Percentiles rank a stretch among this genome's conserved stretches.
These are phyloP conservation scores for Alternaria tenuissima DNA, from an alignment of 2,329 filamentous ascomycete species.

Conservation along the genomic window DNA sequence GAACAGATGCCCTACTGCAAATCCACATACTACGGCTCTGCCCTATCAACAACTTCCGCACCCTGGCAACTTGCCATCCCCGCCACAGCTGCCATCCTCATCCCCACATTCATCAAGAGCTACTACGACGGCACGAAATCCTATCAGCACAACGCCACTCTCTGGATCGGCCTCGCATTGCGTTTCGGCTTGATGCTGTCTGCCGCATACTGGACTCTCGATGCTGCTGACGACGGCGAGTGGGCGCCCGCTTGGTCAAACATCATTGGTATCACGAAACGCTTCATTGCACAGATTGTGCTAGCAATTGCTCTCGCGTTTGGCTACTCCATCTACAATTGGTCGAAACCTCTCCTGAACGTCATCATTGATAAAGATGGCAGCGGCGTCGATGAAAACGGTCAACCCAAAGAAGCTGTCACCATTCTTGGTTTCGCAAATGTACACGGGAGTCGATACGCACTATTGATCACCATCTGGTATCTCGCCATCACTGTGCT, in stretches of 20 bases:
- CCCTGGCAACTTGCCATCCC: conserved; percentile 88
- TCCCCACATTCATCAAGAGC: conserved; percentile 79
- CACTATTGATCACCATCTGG: conserved; percentile 82
- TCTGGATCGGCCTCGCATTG: conserved; percentile 85
- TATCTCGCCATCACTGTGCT: conserved; percentile 79
- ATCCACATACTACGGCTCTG: conserved; percentile 94
- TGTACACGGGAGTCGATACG: conserved; percentile 88
- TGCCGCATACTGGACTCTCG: conserved; percentile 85
- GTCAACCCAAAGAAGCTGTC: conserved; percentile 59
- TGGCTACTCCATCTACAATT: conserved; percentile 84
- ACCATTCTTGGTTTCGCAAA: conserved; percentile 92
- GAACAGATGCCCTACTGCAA: conserved; percentile 98
- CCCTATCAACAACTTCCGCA: conserved; percentile 89
- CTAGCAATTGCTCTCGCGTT: conserved; percentile 83
- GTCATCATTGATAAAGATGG: conserved; percentile 61
- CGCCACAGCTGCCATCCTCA: conserved; percentile 72
- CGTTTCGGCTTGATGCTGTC: conserved; percentile 77
- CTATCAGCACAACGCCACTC: conserved; percentile 83
- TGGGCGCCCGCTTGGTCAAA: conserved; percentile 70
- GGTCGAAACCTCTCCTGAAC: conserved; percentile 83
- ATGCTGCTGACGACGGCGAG: conserved; percentile 84
- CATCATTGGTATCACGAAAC: conserved; percentile 75
- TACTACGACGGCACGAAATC: conserved; percentile 85
- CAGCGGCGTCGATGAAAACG: conserved; percentile 17
- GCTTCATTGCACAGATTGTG: conserved; percentile 80